These are phyloP conservation scores for Cladosporium colombiae DNA, from an alignment of 2,329 filamentous ascomycete species.

Conservation along the genomic window DNA sequence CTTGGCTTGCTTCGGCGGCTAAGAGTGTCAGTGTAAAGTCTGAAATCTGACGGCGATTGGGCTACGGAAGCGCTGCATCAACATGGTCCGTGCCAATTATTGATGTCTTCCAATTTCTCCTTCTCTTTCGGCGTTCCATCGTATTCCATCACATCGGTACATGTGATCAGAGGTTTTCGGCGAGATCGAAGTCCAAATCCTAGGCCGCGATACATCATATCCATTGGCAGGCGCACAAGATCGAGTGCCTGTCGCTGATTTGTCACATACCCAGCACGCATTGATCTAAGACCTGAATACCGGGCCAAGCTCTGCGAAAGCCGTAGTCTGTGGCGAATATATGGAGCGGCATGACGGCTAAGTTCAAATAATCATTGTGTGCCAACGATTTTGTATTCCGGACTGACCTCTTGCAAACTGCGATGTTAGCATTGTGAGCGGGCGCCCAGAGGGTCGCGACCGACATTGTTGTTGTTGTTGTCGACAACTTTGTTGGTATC, in stretches of 20 bases:
- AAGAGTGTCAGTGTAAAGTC: slow-evolving; percentile 13
- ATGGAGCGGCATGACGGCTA: neutral
- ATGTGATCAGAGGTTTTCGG: neutral
- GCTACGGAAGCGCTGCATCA: neutral
- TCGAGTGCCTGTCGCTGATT: neutral
- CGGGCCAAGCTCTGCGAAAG: neutral
- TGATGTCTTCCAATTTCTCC: neutral
- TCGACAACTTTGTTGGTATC: too few relatives aligned
- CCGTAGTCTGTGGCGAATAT: neutral
- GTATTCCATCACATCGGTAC: neutral
- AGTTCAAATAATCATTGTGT: neutral
- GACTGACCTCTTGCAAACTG: neutral
- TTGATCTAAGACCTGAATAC: neutral
- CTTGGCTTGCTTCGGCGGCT: slow-evolving; percentile 19
- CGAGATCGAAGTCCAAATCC: neutral
- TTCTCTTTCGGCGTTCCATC: neutral
- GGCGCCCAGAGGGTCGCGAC: neutral
- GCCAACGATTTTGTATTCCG: neutral
- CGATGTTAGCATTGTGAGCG: neutral
- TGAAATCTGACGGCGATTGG: slow-evolving; percentile 3
- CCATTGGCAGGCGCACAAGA: too few relatives aligned
- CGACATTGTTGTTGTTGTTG: neutral
- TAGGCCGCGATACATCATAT: too few relatives aligned
- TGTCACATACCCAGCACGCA: neutral
- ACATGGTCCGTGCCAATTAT: slow-evolving; percentile 9